phyloP scores from a whole-genome alignment of 2,329 filamentous ascomycete genomes.

The Xylaria hypoxylon region DNA sequence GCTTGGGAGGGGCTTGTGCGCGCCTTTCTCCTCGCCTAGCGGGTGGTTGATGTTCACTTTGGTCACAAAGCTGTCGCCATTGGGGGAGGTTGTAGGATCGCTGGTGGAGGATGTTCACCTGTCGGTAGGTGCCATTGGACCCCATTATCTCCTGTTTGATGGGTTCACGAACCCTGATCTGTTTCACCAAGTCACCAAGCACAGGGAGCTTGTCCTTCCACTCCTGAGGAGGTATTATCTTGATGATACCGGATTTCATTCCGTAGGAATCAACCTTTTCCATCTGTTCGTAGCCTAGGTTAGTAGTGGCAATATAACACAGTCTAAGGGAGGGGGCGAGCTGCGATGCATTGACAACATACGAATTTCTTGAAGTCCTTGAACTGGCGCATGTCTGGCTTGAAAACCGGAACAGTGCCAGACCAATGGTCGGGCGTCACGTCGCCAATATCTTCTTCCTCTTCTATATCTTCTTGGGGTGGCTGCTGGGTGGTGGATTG shows the following conservation, averaged over 20 bases:
- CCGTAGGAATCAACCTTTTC: slow-evolving; percentile 91
- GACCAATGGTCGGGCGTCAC: slow-evolving; percentile 90
- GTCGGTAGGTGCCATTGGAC: slow-evolving; percentile 92
- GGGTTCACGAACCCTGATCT: slow-evolving; percentile 92
- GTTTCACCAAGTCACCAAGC: slow-evolving; percentile 88
- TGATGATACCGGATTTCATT: slow-evolving; percentile 97
- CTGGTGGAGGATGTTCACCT: slow-evolving; percentile 96
- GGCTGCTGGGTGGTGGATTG: slow-evolving; percentile 26
- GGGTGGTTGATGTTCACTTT: slow-evolving; percentile 95
- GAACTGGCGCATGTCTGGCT: slow-evolving; percentile 95
- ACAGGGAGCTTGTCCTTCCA: slow-evolving; percentile 86
- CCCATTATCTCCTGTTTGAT: slow-evolving; percentile 99
- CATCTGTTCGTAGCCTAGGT: slow-evolving; percentile 62
- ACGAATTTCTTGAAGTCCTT: slow-evolving; percentile 93
- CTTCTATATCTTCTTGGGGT: slow-evolving; percentile 51
- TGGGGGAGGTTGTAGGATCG: slow-evolving; percentile 96
- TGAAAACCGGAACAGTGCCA: slow-evolving; percentile 92
- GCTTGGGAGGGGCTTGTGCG: slow-evolving; percentile 66
- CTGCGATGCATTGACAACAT: slow-evolving; percentile 50
- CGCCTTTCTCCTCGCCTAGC: slow-evolving; percentile 87
- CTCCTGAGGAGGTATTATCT: slow-evolving; percentile 92
- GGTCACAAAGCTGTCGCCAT: slow-evolving; percentile 93
- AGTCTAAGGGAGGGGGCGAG: background rate
- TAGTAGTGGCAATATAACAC: slow-evolving; percentile 46
- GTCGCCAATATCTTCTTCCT: slow-evolving; percentile 78